Conservation (phyloP, 163 green algal genomes). For the Coccomyxa subellipsoidea region DNA sequence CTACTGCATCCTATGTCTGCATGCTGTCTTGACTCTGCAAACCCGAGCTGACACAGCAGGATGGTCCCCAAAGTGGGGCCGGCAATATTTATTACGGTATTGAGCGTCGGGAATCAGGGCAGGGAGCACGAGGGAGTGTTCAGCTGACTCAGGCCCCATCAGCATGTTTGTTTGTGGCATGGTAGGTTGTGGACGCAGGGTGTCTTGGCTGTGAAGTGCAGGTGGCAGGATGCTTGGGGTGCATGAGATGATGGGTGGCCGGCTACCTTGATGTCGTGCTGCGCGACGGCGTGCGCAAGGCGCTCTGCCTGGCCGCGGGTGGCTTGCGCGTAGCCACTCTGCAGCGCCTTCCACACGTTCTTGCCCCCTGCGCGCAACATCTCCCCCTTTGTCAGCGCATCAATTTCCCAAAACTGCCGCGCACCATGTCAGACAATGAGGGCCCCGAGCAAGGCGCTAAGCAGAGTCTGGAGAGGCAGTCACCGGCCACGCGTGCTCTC, state of each 20-base stretch:
- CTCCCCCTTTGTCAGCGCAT: too few species aligned
- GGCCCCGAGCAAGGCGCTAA: background rate
- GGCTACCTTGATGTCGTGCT: constrained; percentile 20
- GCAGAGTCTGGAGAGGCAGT: background rate
- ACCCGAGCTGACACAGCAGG: too few species aligned
- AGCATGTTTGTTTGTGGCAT: too few species aligned
- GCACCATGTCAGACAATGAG: too few species aligned
- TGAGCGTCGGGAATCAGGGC: too few species aligned
- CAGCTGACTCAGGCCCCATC: too few species aligned
- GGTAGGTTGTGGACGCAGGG: too few species aligned
- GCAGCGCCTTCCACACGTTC: constrained; percentile 6
- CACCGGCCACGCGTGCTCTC: constrained; percentile 47
- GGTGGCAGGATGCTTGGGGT: background rate
- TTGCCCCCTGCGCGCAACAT: background rate
- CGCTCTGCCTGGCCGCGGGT: background rate
- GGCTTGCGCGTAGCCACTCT: background rate
- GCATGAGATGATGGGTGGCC: background rate
- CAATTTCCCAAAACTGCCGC: background rate
- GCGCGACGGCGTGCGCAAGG: constrained; percentile 10
- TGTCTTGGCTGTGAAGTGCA: background rate
- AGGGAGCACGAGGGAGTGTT: too few species aligned
- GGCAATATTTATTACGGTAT: too few species aligned
- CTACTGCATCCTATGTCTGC: too few species aligned
- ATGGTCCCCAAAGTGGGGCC: too few species aligned
- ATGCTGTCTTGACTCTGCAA: too few species aligned